A percentile compares a stretch with the other conserved stretches of the same genome.
These are phyloP conservation scores for Apiospora hydei DNA, from an alignment of 2,329 filamentous ascomycete genomes.

Conservation along the genomic window DNA sequence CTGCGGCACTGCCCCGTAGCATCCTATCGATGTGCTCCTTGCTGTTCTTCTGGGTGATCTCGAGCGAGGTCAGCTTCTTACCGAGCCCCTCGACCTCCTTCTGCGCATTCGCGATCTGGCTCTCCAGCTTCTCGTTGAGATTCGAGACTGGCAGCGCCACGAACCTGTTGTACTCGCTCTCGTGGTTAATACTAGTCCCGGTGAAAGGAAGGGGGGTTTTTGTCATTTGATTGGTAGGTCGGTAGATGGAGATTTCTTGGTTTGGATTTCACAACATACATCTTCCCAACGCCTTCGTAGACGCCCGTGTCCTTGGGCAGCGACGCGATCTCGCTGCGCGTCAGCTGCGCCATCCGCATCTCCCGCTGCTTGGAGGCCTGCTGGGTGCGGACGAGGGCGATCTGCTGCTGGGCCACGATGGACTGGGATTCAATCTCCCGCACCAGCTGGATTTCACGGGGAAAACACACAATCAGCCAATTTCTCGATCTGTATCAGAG, in stretches of 20 bases:
- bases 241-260: constrained; percentile 1
- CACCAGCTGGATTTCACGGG: constrained; percentile 67
- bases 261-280: constrained; percentile 64
- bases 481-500: neutral
- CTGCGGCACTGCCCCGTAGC: constrained; percentile 59
- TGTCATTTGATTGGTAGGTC: neutral
- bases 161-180: constrained; percentile 23
- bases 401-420: constrained; percentile 88
- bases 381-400: constrained; percentile 83
- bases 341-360: constrained; percentile 86
- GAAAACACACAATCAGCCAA: neutral
- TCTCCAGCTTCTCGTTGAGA: constrained; percentile 77
- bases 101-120: constrained; percentile 77
- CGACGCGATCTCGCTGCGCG: constrained; percentile 80
- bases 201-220: constrained; percentile 11
- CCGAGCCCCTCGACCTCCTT: constrained; percentile 81
- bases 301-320: constrained; percentile 79
- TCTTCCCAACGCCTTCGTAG: constrained; percentile 97
- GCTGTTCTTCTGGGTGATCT: constrained; percentile 95
- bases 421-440: constrained; percentile 95
- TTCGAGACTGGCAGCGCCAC: constrained; percentile 59
- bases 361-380: constrained; percentile 87
- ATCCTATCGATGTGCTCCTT: constrained; percentile 90
- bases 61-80: constrained; percentile 90
- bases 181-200: constrained; percentile 1